phyloP scores from a whole-genome alignment of 345 rosid species.

The Geranium brycei region DNA sequence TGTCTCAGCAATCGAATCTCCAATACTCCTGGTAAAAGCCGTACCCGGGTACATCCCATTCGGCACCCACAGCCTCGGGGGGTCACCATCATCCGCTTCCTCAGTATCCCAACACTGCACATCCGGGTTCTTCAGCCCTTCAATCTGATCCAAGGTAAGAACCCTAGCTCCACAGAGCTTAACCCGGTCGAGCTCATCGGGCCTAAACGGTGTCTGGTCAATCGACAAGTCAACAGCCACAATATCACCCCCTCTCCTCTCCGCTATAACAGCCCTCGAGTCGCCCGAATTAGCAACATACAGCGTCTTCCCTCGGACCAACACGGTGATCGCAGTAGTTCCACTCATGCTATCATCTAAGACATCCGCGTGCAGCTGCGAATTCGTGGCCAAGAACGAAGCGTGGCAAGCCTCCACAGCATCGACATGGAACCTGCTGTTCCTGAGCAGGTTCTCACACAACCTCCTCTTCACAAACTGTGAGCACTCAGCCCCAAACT shows the following conservation, averaged over 20 bases:
- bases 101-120: conserved; percentile 96
- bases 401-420: conserved; percentile 69
- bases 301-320: conserved; percentile 70
- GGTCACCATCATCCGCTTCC: conserved; percentile 94
- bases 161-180: conserved; percentile 91
- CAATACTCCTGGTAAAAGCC: conserved; percentile 91
- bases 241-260: conserved; percentile 55
- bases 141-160: conserved; percentile 90
- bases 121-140: conserved; percentile 87
- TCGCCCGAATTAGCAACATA: conserved; percentile 86
- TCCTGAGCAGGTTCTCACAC: conserved; percentile 77
- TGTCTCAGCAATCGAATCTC: conserved; percentile 85
- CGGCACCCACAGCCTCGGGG: conserved; percentile 89
- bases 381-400: conserved; percentile 51
- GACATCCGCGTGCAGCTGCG: conserved; percentile 60
- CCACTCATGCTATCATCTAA: conserved; percentile 96
- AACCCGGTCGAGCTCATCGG: conserved; percentile 77
- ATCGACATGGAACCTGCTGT: conserved; percentile 44
- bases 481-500: conserved; percentile 81
- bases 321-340: conserved; percentile 77
- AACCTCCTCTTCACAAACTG: conserved; percentile 67
- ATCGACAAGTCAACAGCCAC: conserved; percentile 79
- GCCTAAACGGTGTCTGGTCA: conserved; percentile 87
- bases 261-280: conserved; percentile 85
- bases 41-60: conserved; percentile 98